Base-by-base conservation (phyloP, 148 eudicot genomes). In the Rhododendron ferrugineum region DNA sequence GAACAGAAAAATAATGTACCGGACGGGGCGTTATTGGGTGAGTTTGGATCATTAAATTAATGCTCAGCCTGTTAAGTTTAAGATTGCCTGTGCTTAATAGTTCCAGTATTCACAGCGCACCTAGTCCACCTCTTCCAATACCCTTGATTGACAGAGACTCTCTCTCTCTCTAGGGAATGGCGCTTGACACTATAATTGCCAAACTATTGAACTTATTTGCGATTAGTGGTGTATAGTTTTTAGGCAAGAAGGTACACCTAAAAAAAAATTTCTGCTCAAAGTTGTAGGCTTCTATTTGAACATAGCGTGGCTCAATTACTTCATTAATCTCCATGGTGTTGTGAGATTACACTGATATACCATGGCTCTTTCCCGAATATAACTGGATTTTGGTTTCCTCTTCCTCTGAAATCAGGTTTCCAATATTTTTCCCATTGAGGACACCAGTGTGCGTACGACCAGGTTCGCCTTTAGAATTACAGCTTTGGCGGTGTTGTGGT, bases 401-500 rank as follows among this genome's bases (percentile, higher is more conserved):
- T 26, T 85, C 49, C 78, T 11, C 18, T 86, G 34, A 60, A 23
- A 78, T 34, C 89, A 97, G 99, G 99, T 97, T 97, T 89, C 98
- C 99, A 4, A 94, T 95, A 88, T 97, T 91, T 88, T 93, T 97
- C 82, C 98, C 99, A 6, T 87, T 97, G 87, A 90, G 95, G 87
- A 89, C 90, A 37, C 99, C 99, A 18, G 85, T 97, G 16, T 92
- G 87, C 46, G 86, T 93, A 40, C 86, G 82, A 66, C 92, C 96
- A 0, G 96, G 96, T 64, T 79, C 81, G 47, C 93, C 95, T 82
- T 76, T 97, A 72, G 98, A 93, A 79, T 85, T 94, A 82, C 93
- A 95, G 87, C 85, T 97, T 68, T 97, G 99, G 99, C 92, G 99
- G 36, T 94, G 98, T 86, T 94, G 95, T 88, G 96, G 94, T 85